phyloP scores from a whole-genome alignment of 2,329 filamentous ascomycete species.

The Colletotrichum salicis region DNA sequence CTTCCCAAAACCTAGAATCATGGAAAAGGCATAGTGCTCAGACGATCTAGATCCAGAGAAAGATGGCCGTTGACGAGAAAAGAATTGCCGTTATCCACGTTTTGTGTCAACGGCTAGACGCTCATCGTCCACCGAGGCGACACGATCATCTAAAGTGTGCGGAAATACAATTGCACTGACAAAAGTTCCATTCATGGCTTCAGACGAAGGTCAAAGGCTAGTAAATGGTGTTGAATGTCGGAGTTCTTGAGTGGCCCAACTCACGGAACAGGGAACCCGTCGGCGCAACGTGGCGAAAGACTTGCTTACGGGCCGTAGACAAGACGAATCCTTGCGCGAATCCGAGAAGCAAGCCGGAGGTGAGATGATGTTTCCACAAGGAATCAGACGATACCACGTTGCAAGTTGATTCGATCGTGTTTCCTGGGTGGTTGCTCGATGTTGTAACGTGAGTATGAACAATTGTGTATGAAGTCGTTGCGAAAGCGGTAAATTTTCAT shows the following conservation, averaged over 20 bases:
- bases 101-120: not conserved
- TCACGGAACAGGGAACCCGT: not conserved
- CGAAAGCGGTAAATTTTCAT: too few relatives aligned
- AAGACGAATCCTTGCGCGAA: not conserved
- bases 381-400: not conserved
- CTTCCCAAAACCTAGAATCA: not conserved
- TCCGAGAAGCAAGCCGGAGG: too few relatives aligned
- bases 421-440: not conserved
- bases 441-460: not conserved
- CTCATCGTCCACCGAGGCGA: not conserved
- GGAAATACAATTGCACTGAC: not conserved
- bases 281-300: conserved; percentile 16
- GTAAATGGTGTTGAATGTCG: not conserved
- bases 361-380: not conserved
- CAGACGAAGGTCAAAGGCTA: not conserved
- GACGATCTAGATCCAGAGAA: not conserved
- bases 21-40: not conserved
- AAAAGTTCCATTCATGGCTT: not conserved
- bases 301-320: conserved; percentile 8
- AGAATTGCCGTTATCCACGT: not conserved
- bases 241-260: not conserved
- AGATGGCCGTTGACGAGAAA: not conserved
- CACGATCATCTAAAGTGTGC: not conserved
- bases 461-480: too few relatives aligned
- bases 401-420: not conserved